These are phyloP conservation scores for Populus pruinosa DNA, from an alignment of 345 rosid species.

Conservation along the genomic window DNA sequence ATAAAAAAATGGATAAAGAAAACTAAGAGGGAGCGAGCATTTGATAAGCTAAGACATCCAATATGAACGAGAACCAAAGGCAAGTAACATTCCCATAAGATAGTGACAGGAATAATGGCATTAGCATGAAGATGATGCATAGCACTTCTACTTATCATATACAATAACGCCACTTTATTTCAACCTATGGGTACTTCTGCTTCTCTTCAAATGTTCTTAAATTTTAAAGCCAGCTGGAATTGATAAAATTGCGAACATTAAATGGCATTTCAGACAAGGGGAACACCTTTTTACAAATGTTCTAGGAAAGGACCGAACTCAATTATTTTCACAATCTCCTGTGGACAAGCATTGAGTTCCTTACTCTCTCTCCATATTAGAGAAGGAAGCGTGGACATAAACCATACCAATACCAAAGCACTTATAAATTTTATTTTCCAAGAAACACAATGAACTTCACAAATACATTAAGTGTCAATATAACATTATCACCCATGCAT, in stretches of 20 bases:
- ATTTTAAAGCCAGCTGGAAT: background rate
- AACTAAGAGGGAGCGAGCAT: background rate
- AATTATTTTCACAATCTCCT: background rate
- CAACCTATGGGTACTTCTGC: background rate
- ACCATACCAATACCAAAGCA: background rate
- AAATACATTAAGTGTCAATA: background rate
- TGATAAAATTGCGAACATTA: background rate
- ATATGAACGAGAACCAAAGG: background rate
- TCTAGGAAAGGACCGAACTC: background rate
- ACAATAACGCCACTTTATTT: background rate
- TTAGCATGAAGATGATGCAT: background rate
- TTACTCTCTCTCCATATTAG: background rate
- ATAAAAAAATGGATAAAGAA: constrained; percentile 4
- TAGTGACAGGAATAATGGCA: background rate
- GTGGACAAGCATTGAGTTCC: background rate
- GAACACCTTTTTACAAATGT: background rate
- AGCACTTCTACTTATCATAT: background rate
- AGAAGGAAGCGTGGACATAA: background rate
- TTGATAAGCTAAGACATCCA: background rate
- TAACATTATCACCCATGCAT: background rate
- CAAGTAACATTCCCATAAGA: background rate
- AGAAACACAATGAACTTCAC: background rate
- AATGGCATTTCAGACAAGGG: background rate
- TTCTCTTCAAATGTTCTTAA: background rate
- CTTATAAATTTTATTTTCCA: background rate